Evolutionary conservation across 306 rosid species (phyloP).

Genomic region (Begonia masoniana): DNA sequence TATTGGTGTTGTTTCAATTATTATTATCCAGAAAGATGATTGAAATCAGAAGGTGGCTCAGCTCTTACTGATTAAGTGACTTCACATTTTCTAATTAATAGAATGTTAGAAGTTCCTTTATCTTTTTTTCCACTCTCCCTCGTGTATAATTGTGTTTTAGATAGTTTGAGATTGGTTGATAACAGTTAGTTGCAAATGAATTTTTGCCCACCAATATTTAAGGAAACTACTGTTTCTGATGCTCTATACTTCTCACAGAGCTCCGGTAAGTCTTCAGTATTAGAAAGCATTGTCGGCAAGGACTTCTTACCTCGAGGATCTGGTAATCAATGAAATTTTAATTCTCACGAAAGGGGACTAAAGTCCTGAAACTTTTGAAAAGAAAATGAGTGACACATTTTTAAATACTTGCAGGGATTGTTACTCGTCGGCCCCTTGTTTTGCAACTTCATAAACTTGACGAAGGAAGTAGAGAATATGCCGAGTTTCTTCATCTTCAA

Average conservation of each 20-base stretch:
- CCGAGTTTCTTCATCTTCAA: slow-evolving; percentile 78
- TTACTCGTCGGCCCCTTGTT: slow-evolving; percentile 85
- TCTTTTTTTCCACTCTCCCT: too few species aligned
- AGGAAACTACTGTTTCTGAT: slow-evolving; percentile 4
- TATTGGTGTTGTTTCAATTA: too few species aligned
- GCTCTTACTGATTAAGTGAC: too few species aligned
- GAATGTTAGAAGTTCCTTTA: too few species aligned
- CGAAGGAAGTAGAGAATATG: slow-evolving; percentile 82
- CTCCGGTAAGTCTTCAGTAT: slow-evolving; percentile 84
- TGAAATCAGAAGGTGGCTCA: too few species aligned
- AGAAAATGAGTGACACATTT: neutral
- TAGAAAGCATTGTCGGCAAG: slow-evolving; percentile 91
- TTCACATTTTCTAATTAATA: too few species aligned
- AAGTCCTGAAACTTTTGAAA: neutral
- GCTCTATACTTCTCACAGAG: slow-evolving; percentile 36
- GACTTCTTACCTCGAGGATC: slow-evolving; percentile 98
- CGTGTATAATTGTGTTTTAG: too few species aligned
- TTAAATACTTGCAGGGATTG: slow-evolving; percentile 53
- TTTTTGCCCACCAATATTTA: slow-evolving; percentile 2
- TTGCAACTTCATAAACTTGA: slow-evolving; percentile 80
- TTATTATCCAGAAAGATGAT: too few species aligned
- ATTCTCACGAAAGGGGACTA: neutral
- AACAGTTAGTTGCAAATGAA: neutral
- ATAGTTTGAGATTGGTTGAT: neutral
- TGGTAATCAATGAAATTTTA: slow-evolving; percentile 28